A percentile compares a stretch with the other conserved stretches of the same genome.
Conservation (phyloP, 2,329 filamentous ascomycete genomes). For the Colletotrichum coccodes region DNA sequence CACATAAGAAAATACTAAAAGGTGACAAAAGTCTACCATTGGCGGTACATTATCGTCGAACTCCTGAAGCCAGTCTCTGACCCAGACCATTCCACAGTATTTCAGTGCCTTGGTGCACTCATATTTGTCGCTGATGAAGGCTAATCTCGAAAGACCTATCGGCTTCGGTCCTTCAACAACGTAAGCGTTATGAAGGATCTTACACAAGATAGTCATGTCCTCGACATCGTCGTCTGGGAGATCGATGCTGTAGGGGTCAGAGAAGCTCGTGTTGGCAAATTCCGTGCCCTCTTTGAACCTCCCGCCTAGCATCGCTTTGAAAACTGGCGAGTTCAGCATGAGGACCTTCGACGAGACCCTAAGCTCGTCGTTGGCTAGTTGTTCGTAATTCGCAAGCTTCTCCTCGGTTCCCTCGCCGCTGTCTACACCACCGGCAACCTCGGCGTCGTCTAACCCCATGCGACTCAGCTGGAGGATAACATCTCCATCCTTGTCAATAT, state of each 20-base stretch:
- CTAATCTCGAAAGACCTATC: slow-evolving; percentile 38
- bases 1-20: slow-evolving; percentile 34
- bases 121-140: slow-evolving; percentile 41
- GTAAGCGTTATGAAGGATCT: slow-evolving; percentile 42
- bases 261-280: slow-evolving; percentile 3
- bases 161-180: slow-evolving; percentile 39
- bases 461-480: slow-evolving; percentile 28
- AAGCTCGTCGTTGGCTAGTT: slow-evolving; percentile 15
- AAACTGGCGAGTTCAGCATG: slow-evolving; percentile 38
- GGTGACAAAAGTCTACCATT: slow-evolving; percentile 32
- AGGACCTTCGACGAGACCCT: slow-evolving; percentile 36
- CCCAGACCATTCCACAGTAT: slow-evolving; percentile 33
- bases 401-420: not conserved
- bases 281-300: slow-evolving; percentile 36
- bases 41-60: slow-evolving; percentile 22
- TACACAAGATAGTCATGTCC: slow-evolving; percentile 43
- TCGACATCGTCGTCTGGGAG: slow-evolving; percentile 43
- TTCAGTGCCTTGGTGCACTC: slow-evolving; percentile 27
- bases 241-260: slow-evolving; percentile 9
- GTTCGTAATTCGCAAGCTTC: not conserved
- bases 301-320: slow-evolving; percentile 38
- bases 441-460: not conserved
- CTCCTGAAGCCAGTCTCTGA: slow-evolving; percentile 31
- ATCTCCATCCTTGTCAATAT: slow-evolving; percentile 31
- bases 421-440: slow-evolving; percentile 16